Evolutionary conservation across 2,329 filamentous ascomycete species (phyloP).

Genomic region (Stemphylium beticola): DNA sequence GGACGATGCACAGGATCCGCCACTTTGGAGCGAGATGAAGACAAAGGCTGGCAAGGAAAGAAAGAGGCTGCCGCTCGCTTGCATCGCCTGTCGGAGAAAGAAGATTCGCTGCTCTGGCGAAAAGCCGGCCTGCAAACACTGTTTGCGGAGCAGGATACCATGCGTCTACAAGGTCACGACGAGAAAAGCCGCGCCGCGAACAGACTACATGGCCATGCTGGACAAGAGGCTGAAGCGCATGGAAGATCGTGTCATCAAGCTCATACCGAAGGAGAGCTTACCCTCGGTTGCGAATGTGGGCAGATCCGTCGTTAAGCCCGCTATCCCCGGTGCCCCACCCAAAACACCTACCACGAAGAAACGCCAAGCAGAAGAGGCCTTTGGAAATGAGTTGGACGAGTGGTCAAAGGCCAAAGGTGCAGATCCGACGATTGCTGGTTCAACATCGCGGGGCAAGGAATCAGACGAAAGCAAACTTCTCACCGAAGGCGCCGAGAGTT

Average conservation of each 20-base stretch:
- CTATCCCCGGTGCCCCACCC: slow-evolving; percentile 63
- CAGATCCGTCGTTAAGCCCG: slow-evolving; percentile 83
- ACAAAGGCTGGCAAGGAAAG: slow-evolving; percentile 87
- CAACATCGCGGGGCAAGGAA: slow-evolving; percentile 54
- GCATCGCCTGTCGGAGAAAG: slow-evolving; percentile 93
- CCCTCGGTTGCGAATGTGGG: slow-evolving; percentile 71
- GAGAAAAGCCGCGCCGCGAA: slow-evolving; percentile 89
- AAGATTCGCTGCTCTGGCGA: slow-evolving; percentile 98
- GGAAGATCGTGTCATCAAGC: slow-evolving; percentile 97
- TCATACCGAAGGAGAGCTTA: slow-evolving; percentile 85
- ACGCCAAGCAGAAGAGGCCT: slow-evolving; percentile 83
- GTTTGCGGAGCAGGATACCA: slow-evolving; percentile 86
- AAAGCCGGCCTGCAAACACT: slow-evolving; percentile 97
- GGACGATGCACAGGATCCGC: slow-evolving; percentile 43
- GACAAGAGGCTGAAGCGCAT: slow-evolving; percentile 95
- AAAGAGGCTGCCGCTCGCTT: slow-evolving; percentile 89
- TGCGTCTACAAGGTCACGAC: slow-evolving; percentile 98
- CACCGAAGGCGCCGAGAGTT: slow-evolving; percentile 78
- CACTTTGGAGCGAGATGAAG: slow-evolving; percentile 60
- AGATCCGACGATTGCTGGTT: slow-evolving; percentile 60
- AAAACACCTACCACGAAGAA: slow-evolving; percentile 73
- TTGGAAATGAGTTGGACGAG: slow-evolving; percentile 77
- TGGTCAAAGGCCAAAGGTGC: slow-evolving; percentile 71
- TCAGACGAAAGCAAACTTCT: slow-evolving; percentile 78
- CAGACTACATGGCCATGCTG: slow-evolving; percentile 99